Evolutionary conservation across 352 stramenopile genomes (phyloP).

Genomic region (Phytophthora macrochlamydospora): DNA sequence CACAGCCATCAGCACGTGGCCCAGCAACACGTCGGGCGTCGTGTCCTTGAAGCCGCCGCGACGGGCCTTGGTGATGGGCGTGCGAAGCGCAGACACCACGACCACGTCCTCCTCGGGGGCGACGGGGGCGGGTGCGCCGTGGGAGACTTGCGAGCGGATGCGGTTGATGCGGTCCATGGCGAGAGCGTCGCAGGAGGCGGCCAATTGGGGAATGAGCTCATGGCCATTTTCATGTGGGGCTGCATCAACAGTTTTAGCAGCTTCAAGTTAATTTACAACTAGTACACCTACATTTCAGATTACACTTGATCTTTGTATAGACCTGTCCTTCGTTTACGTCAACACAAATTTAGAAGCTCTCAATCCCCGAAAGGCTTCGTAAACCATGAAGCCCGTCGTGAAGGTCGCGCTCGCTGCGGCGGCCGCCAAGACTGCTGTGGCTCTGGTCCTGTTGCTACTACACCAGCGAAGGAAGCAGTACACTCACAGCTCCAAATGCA

Average conservation of each 20-base stretch:
- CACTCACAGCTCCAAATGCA: not conserved
- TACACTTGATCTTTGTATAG: not conserved
- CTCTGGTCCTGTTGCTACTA: not conserved
- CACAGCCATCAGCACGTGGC: conserved; percentile 82
- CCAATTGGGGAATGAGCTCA: conserved; percentile 18
- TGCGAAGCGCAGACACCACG: conserved; percentile 84
- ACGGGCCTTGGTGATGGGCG: conserved; percentile 87
- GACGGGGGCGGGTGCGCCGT: conserved; percentile 20
- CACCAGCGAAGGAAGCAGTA: not conserved
- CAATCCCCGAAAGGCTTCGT: not conserved
- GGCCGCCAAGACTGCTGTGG: not conserved
- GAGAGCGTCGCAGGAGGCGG: conserved; percentile 10
- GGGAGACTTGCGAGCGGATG: conserved; percentile 71
- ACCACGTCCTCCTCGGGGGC: conserved; percentile 80
- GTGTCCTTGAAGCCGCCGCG: conserved; percentile 92
- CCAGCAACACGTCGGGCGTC: conserved; percentile 90
- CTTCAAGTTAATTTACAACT: conserved; percentile 20
- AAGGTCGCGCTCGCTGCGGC: not conserved
- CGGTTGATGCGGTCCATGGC: conserved; percentile 77
- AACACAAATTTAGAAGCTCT: not conserved
- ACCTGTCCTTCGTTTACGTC: not conserved
- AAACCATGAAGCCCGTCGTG: not conserved
- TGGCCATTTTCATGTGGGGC: not conserved
- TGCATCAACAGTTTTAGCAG: conserved; percentile 26
- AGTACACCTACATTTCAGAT: not conserved